Conservation (phyloP, 768 basidiomycete species). For the Naganishia vishniacii region DNA sequence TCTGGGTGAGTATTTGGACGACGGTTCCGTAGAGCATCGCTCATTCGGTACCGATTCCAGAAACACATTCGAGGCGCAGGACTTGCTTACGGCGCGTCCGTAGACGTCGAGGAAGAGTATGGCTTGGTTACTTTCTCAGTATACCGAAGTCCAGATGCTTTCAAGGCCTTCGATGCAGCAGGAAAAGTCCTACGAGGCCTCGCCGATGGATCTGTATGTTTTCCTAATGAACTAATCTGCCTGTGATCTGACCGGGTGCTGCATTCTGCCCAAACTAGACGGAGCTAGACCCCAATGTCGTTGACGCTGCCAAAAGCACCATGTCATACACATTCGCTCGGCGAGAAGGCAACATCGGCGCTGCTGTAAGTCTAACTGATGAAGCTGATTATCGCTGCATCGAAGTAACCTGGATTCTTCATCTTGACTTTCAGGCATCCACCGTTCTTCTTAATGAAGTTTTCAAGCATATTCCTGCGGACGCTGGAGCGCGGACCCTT, state of each 20-base stretch:
- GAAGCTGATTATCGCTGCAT: neutral
- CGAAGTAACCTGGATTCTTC: neutral
- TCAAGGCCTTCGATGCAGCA: constrained; percentile 74
- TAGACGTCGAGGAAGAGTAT: constrained; percentile 70
- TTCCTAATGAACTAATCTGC: constrained; percentile 19
- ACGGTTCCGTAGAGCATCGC: neutral
- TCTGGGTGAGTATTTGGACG: constrained; percentile 63
- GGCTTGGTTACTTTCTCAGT: constrained; percentile 9
- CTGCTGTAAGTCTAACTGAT: constrained; percentile 66
- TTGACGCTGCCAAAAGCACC: constrained; percentile 87
- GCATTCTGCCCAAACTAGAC: constrained; percentile 55
- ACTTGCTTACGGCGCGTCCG: constrained; percentile 84
- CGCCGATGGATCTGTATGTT: constrained; percentile 68
- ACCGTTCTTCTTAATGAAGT: constrained; percentile 85
- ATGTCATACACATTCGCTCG: constrained; percentile 79
- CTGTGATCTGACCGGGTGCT: neutral
- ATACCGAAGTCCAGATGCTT: constrained; percentile 47
- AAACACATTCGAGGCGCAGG: constrained; percentile 77
- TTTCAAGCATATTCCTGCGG: constrained; percentile 72
- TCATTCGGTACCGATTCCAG: constrained; percentile 10
- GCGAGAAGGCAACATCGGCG: constrained; percentile 74
- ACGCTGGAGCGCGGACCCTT: constrained; percentile 69
- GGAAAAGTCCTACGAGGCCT: constrained; percentile 70
- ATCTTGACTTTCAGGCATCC: constrained; percentile 56
- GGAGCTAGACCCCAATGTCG: constrained; percentile 66